Conservation (phyloP, 2,329 filamentous ascomycete species). For the Neoascochyta sp. region DNA sequence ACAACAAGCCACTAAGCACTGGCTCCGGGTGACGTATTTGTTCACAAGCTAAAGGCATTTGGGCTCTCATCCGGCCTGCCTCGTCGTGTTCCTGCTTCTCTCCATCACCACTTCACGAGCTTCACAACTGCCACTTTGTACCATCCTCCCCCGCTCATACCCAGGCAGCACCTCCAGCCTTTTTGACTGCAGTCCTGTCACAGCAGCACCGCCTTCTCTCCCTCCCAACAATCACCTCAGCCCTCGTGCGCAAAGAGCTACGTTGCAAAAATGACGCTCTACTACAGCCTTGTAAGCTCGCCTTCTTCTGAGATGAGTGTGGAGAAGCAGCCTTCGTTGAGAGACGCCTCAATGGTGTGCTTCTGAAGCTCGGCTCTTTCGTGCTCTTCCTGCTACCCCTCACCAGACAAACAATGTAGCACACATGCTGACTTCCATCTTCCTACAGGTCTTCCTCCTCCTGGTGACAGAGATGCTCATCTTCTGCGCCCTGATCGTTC, state of each 20-base stretch:
- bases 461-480: slow-evolving; percentile 79
- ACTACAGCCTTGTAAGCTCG: slow-evolving; percentile 61
- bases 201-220: neutral
- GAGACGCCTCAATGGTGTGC: slow-evolving; percentile 8
- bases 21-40: slow-evolving; percentile 37
- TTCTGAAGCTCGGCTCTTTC: slow-evolving; percentile 3
- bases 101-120: no score
- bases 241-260: slow-evolving; percentile 21
- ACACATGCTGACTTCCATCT: slow-evolving; percentile 27
- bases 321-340: neutral
- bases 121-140: no score
- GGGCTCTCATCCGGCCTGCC: slow-evolving; percentile 20
- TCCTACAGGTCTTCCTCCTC: slow-evolving; percentile 70
- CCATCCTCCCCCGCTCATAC: no score
- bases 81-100: slow-evolving; percentile 16
- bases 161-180: slow-evolving; percentile 1
- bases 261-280: slow-evolving; percentile 61
- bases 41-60: slow-evolving; percentile 29
- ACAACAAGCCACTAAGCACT: no score
- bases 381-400: slow-evolving; percentile 2
- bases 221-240: slow-evolving; percentile 8
- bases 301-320: neutral
- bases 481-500: slow-evolving; percentile 76
- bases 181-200: no score
- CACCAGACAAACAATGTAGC: slow-evolving; percentile 7